These are phyloP conservation scores for Skeletonema marinoi DNA, from an alignment of 108 stramenopile genomes.

Conservation along the genomic window DNA sequence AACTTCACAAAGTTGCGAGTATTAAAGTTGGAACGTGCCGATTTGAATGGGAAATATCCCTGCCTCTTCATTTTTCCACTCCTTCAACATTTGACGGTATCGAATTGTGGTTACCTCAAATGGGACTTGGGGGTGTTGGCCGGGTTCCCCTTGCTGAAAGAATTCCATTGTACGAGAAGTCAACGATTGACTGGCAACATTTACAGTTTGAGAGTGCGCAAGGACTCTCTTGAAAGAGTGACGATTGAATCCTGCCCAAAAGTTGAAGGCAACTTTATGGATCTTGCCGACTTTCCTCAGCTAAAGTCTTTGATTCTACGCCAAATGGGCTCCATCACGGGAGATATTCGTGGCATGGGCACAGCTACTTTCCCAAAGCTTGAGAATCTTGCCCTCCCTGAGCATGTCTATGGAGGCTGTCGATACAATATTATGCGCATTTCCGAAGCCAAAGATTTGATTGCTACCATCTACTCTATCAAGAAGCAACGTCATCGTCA, in stretches of 20 bases:
- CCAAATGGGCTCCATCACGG: neutral
- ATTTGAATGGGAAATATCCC: constrained; percentile 6
- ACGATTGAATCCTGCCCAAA: neutral
- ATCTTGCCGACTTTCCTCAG: neutral
- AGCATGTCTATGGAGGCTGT: neutral
- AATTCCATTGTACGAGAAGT: neutral
- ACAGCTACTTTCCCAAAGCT: neutral
- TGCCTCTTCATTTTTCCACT: neutral
- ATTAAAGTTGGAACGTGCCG: neutral
- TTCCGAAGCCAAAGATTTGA: too few species aligned
- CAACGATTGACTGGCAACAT: neutral
- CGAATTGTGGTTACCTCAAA: neutral
- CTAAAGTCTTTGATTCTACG: neutral
- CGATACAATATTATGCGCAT: neutral
- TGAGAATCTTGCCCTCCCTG: neutral
- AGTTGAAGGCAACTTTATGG: too few species aligned
- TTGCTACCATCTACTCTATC: too few species aligned
- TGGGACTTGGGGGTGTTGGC: neutral
- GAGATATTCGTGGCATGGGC: neutral
- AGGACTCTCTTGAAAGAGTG: constrained; percentile 1
- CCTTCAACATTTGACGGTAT: neutral
- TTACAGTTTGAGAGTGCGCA: constrained; percentile 9
- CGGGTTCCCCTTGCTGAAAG: constrained; percentile 2
- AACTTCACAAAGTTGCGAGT: neutral
- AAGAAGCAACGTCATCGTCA: too few species aligned